Evolutionary conservation across 2,329 filamentous ascomycete species (phyloP), one percentile per base, ranked within the genome.

Genomic region (Cercospora zeina): DNA sequence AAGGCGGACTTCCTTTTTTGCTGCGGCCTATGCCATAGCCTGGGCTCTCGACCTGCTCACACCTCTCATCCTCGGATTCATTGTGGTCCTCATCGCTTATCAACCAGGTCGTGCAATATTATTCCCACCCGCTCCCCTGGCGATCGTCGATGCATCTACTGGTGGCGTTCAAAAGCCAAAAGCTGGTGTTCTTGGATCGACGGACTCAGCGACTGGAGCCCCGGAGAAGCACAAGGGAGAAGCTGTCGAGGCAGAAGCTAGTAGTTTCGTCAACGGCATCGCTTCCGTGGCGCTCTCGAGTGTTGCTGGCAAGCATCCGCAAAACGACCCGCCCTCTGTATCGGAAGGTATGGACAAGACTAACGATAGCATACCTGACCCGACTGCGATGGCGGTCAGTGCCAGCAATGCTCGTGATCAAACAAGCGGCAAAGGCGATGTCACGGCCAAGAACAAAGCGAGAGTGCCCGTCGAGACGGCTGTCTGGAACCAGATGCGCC

Each of bases 221-320:
- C 88, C 90, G 0, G 90, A 96, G 73, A 90, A 91, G 67, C 85
- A 91, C 76, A 88, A 91, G 72, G 91, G 91, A 27, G 90, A 95
- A 73, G 89, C 90, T 0, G 89, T 91, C 0, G 91, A 96, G 73
- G 85, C 89, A 64, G 91, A 96, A 73, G 91, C 91, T 0, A 88
- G 84, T 68, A 93, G 91, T 72, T 88, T 96, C 65, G 87, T 95
- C 62, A 88, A 87, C 58, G 85, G 87, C 34, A 86, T 95, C 57
- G 85, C 87, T 8, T 83, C 85, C 31, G 85, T 95, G 4, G 87
- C 89, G 1, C 77, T 93, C 16, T 88, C 87, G 53, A 90, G 88
- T 67, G 90, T 89, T 1, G 86, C 87, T 0, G 90, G 90, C 1
- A 91, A 92, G 72, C 86, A 92, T 65, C 89, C 89, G 0, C 85